phyloP scores from a whole-genome alignment of 176 grass and related monocot species.

The Oryza meyeriana region DNA sequence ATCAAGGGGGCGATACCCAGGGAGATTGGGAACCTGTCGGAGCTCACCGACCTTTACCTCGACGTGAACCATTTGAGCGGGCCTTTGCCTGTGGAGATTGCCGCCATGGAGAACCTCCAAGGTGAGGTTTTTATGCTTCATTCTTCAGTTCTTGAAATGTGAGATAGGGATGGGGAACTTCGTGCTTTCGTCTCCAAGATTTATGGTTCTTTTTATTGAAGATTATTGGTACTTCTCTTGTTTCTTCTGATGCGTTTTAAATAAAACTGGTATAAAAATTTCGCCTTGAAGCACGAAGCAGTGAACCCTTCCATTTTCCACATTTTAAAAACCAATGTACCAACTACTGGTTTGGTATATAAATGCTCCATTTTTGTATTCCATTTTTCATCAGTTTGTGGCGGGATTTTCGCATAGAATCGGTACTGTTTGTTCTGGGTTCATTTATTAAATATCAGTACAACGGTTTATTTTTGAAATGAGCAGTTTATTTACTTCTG shows the following conservation, averaged over 20 bases:
- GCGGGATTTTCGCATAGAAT: background rate
- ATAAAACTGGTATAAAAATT: conserved; percentile 11
- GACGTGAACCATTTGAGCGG: conserved; percentile 77
- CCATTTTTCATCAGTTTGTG: conserved; percentile 17
- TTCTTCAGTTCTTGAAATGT: background rate
- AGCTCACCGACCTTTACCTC: conserved; percentile 83
- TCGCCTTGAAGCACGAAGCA: background rate
- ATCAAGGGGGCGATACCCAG: conserved; percentile 69
- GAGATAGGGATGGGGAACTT: too few relatives aligned
- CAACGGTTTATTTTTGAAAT: conserved; percentile 30
- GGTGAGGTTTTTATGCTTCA: conserved; percentile 41
- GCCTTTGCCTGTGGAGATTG: conserved; percentile 63
- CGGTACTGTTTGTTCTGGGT: background rate
- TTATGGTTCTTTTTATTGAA: background rate
- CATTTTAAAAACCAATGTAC: conserved; percentile 22
- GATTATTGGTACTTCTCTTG: background rate
- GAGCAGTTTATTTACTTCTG: conserved; percentile 7
- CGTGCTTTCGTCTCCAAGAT: background rate
- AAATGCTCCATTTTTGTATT: background rate
- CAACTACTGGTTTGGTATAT: background rate
- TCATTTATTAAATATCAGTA: conserved; percentile 14
- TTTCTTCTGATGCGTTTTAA: background rate
- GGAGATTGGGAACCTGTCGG: conserved; percentile 63
- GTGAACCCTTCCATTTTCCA: background rate
- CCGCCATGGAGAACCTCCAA: conserved; percentile 61